Conservation (phyloP, 352 stramenopile species). For the Pythium scleroteichum region DNA sequence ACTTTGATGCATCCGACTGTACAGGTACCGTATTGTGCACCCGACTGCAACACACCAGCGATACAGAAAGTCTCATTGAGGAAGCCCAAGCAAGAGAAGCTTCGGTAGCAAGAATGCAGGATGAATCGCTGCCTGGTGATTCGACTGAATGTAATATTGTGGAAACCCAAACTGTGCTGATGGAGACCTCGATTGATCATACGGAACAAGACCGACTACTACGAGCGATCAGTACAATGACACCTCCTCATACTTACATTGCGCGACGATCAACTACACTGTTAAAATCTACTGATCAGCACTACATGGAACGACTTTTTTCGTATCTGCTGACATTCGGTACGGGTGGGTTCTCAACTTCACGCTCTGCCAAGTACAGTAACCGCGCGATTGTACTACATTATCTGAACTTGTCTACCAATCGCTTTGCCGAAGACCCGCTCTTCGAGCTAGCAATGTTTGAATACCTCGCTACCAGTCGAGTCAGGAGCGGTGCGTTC, state of each 20-base stretch:
- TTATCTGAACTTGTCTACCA: constrained; percentile 31
- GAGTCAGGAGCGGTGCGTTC: constrained; percentile 8
- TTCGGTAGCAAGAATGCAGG: background rate
- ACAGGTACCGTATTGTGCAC: too few species aligned
- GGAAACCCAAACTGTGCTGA: constrained; percentile 23
- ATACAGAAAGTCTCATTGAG: too few species aligned
- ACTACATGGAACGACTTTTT: constrained; percentile 11
- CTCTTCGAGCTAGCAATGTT: constrained; percentile 37
- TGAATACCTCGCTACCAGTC: constrained; percentile 14
- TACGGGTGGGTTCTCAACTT: constrained; percentile 2
- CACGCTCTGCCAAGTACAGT: too few species aligned
- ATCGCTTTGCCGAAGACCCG: constrained; percentile 5
- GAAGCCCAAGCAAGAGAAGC: background rate
- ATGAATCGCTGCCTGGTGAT: background rate
- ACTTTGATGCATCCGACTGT: background rate
- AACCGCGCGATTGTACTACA: constrained; percentile 24
- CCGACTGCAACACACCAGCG: too few species aligned
- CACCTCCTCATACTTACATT: background rate
- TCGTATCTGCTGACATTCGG: constrained; percentile 28
- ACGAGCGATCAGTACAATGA: constrained; percentile 6
- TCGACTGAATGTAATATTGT: constrained; percentile 10
- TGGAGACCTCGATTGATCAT: constrained; percentile 14
- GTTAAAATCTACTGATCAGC: too few species aligned
- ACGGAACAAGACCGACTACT: constrained; percentile 9
- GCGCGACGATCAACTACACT: background rate